A percentile compares a stretch with the other conserved stretches of the same genome.
Conservation (phyloP, 192 early-diverging fungal genomes). For the Phycomyces nitens region DNA sequence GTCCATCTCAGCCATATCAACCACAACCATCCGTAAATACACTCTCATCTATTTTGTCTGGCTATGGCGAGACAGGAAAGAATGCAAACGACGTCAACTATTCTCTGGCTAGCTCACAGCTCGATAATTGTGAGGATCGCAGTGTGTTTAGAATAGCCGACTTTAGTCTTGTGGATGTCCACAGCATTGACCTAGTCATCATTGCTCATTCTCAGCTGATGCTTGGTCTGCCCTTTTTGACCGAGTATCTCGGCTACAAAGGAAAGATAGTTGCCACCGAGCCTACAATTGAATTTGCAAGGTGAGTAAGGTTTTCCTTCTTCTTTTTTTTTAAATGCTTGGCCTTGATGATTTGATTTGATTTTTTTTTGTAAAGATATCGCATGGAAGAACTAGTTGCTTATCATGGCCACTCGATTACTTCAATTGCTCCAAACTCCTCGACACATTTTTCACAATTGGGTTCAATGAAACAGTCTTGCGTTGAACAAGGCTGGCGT, state of each 20-base stretch:
- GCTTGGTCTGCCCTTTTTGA: slow-evolving; percentile 76
- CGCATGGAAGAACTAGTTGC: slow-evolving; percentile 61
- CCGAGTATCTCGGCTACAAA: slow-evolving; percentile 75
- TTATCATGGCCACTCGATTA: slow-evolving; percentile 38
- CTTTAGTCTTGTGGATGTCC: slow-evolving; percentile 58
- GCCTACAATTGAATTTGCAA: slow-evolving; percentile 73
- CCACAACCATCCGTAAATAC: background rate
- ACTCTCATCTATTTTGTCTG: slow-evolving; percentile 3
- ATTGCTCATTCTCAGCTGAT: slow-evolving; percentile 73
- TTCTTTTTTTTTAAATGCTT: background rate
- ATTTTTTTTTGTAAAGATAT: no score
- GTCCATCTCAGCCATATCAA: background rate
- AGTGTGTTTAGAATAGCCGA: slow-evolving; percentile 39
- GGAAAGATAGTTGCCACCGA: slow-evolving; percentile 79
- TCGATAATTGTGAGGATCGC: slow-evolving; percentile 11
- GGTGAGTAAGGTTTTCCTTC: slow-evolving; percentile 32
- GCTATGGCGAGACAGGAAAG: slow-evolving; percentile 15
- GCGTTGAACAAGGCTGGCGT: slow-evolving; percentile 25
- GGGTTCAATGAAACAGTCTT: background rate
- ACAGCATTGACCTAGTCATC: slow-evolving; percentile 70
- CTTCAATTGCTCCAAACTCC: background rate
- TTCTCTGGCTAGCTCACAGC: background rate
- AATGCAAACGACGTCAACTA: slow-evolving; percentile 9
- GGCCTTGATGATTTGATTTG: no score
- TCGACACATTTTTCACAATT: slow-evolving; percentile 13